Base-by-base conservation (phyloP, 2,329 filamentous ascomycete genomes). In the Fusarium luffae region DNA sequence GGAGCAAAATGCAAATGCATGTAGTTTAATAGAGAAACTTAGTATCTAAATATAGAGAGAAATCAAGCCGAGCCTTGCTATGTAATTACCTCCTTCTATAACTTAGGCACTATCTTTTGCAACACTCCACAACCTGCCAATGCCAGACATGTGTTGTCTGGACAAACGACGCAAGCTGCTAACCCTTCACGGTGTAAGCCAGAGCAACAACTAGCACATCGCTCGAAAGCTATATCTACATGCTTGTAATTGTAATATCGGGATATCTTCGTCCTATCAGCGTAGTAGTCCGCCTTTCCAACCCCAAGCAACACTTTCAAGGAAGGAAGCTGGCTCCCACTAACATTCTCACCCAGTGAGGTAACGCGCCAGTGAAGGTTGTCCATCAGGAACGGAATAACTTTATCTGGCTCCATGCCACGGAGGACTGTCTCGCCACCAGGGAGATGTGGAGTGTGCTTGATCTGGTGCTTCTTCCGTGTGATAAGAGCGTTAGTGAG, bases 401-500 rank as follows among this genome's bases (percentile, higher is more conserved):
- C 51, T 4, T 51, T 23, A 3, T 46, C 25, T 2, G 46, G 51
- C 2, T 52, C 25, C 57, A 65, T 56, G 7, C 40, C 34, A 7
- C 13, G 18, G 16, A 54, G 37, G 7, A 49, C 9, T 7, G 11
- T 5, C 1, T 6, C 13, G 1, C 30, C 32, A 13, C 8, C 8
- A 7, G 34, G 5, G 9, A 28, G 3, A 6, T n/a, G 18, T 18
- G 25, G 43, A 11, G 44, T 56, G 4, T 47, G 41, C 7, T 9
- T 25, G 4, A 43, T 37, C 32, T 40, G 13, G 28, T 47, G 14
- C 27, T 51, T 55, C 19, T 4, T 51, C 3, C 56, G 51, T 2
- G 56, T 64, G 2, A 64, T 56, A 23, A 64, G 56, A 13, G 56
- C 34, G 21, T 64, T 64, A 16, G 51, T 54, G 13, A 47, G 25